Base-by-base conservation (phyloP, 768 basidiomycete species). In the Termitomyces sp. region DNA sequence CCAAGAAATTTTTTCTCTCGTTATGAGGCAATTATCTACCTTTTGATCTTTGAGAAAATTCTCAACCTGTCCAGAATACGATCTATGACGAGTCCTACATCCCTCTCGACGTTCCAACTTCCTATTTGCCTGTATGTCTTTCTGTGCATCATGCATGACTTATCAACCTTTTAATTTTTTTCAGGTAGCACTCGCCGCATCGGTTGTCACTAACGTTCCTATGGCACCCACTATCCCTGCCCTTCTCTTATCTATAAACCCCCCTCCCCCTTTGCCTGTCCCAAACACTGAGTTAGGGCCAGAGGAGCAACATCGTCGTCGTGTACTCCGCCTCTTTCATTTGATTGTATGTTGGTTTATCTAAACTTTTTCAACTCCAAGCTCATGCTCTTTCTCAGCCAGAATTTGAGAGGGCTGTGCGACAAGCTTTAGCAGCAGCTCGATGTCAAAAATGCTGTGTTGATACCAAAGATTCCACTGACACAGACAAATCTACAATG, bases 301-400 rank as follows among this genome's bases (percentile, higher is more conserved):
- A n/a, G 51, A 60, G 28, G 53, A 55, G 28, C 33, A 52, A n/a
- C 59, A 60, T 15, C 18, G 24, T 13, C 46, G 45, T n/a, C 59
- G 59, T 11, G 38, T 55, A 1, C 2, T 38, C 9, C 46, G 54
- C n/a, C 53, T 60, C 6, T 33, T 60, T 7, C 36, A 60, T 22
- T 18, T 60, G 7, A 55, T 60, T 8, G 59, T 55, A 55, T 39
- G 59, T 28, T 32, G 20, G 7, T 39, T 40, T 18, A 20, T 35
- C 12, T 15, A 8, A 12, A 7, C 49, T 42, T 6, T 33, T 52
- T 33, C 4, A 7, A 7, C 8, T 7, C 2, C 3, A 12, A n/a
- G 8, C 28, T 55, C 6, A 55, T 49, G 1, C 4, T 22, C 8
- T 49, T 55, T n/a, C 3, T 20, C 42, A 61, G 60, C 60, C 60